These are phyloP conservation scores for Exophiala calicioides DNA, from an alignment of 2,329 filamentous ascomycete genomes.

Conservation along the genomic window DNA sequence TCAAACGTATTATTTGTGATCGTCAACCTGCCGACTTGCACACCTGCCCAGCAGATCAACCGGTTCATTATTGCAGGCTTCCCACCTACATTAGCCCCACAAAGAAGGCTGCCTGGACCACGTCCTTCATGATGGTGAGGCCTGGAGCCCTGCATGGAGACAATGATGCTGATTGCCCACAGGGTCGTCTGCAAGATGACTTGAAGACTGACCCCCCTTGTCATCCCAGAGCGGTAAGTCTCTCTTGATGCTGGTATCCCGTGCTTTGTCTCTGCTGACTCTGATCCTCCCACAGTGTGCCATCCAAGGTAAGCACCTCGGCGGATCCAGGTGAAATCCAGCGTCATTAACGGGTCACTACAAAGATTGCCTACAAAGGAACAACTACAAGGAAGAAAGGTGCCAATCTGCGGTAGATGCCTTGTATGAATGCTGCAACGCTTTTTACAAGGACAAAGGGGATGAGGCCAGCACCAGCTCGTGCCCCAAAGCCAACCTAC, in stretches of 20 bases:
- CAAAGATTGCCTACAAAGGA: conserved; percentile 78
- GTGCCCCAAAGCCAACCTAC: conserved; percentile 78
- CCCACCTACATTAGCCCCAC: no score
- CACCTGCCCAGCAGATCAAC: no score
- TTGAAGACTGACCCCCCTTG: conserved; percentile 75
- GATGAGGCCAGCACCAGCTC: conserved; percentile 74
- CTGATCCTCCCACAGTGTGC: conserved; percentile 63
- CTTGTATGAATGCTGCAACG: conserved; percentile 89
- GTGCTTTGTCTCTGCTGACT: conserved; percentile 3
- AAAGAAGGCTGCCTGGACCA: no score
- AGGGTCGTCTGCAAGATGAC: conserved; percentile 62
- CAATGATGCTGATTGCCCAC: no score
- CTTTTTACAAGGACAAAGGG: conserved; percentile 79
- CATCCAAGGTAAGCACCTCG: conserved; percentile 70
- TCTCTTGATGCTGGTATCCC: conserved; percentile 1
- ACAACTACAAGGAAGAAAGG: conserved; percentile 80
- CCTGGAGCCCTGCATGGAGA: no score
- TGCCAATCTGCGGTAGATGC: conserved; percentile 78
- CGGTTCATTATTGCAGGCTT: no score
- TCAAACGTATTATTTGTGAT: no score
- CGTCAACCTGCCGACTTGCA: no score
- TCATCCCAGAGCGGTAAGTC: conserved; percentile 76
- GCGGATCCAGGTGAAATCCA: background rate
- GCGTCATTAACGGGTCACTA: background rate
- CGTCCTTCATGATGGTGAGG: no score